Evolutionary conservation across 306 rosid genomes (phyloP), one percentile per base, ranked within the genome.

Genomic region (Trifolium subterraneum): DNA sequence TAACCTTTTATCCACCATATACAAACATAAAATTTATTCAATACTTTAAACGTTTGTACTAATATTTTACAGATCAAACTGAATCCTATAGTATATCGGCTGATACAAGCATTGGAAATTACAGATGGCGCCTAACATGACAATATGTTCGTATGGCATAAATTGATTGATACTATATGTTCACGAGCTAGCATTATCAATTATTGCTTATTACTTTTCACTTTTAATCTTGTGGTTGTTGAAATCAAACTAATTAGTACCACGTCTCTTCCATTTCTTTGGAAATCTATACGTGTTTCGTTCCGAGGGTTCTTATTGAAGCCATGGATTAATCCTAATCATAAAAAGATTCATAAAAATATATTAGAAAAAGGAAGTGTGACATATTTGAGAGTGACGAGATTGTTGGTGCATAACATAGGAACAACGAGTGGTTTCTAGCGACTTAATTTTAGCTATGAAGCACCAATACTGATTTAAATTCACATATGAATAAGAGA

Each of bases 191-290:
- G 10, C 18, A 51, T 1, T 3, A 55, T 19, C 19, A 4, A 47
- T 22, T 56, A 56, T 52, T 52, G 63, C 63, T 56, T 15, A 56
- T 56, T 15, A 56, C 63, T 23, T 56, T 56, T 22, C 7, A 11
- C 8, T 55, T 56, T 56, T 54, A 54, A 54, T 19, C 7, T 52
- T 55, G 33, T 22, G 33, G 62, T 22, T 55, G 62, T 55, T 55
- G 62, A 55, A 52, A 55, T 55, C 15, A 55, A 55, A 55, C 62
- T 10, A 55, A n/a, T n/a, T n/a, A 22, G 8, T 22, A 22, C 33
- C 62, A 55, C 14, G 33, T 54, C 5, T 54, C 61, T 54, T 54
- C 59, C 7, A 55, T 31, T 54, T 20, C 7, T 20, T 54, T 19
- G 15, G 15, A 54, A 54, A 54, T 54, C 14, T 54, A 20, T 54